Percentiles rank a stretch among this genome's conserved stretches.
Evolutionary conservation across 2,329 filamentous ascomycete genomes (phyloP).

Genomic region (Nectriaceae sp.): DNA sequence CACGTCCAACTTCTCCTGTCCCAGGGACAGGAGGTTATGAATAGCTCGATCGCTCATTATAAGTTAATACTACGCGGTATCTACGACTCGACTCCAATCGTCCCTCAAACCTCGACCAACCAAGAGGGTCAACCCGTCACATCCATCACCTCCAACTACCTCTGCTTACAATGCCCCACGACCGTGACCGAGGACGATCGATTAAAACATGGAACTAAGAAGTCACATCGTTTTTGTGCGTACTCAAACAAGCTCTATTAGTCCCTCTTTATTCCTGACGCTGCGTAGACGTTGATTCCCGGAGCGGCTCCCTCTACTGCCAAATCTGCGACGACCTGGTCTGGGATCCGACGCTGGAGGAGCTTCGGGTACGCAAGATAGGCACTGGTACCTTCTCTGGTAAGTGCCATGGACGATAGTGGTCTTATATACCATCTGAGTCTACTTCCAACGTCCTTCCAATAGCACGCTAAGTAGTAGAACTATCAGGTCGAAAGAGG

Average conservation of each 20-base stretch:
- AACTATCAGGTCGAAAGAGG: conserved; percentile 63
- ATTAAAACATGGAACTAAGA: conserved; percentile 66
- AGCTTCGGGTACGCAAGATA: conserved; percentile 70
- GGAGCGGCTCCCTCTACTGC: conserved; percentile 74
- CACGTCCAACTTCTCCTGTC: conserved; percentile 70
- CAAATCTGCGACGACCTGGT: conserved; percentile 82
- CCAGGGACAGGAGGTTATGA: conserved; percentile 63
- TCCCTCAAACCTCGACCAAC: conserved; percentile 65
- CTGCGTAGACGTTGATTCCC: conserved; percentile 71
- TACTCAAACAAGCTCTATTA: conserved; percentile 4
- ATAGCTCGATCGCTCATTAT: conserved; percentile 71
- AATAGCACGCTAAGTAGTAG: conserved; percentile 2
- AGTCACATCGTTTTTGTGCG: conserved; percentile 74
- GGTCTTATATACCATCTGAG: too few relatives aligned
- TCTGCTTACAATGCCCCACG: conserved; percentile 72
- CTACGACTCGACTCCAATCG: conserved; percentile 65
- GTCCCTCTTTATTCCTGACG: conserved; percentile 26
- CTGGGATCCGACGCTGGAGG: conserved; percentile 79
- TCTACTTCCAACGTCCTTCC: not conserved
- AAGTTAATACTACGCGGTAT: conserved; percentile 71
- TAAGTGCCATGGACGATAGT: conserved; percentile 36
- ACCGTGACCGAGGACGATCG: conserved; percentile 69
- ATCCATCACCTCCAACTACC: conserved; percentile 67
- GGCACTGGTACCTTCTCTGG: conserved; percentile 66
- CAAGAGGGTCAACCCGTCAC: conserved; percentile 59